Evolutionary conservation across 2,329 filamentous ascomycete genomes (phyloP).

Genomic region (Fusarium caatingaense): DNA sequence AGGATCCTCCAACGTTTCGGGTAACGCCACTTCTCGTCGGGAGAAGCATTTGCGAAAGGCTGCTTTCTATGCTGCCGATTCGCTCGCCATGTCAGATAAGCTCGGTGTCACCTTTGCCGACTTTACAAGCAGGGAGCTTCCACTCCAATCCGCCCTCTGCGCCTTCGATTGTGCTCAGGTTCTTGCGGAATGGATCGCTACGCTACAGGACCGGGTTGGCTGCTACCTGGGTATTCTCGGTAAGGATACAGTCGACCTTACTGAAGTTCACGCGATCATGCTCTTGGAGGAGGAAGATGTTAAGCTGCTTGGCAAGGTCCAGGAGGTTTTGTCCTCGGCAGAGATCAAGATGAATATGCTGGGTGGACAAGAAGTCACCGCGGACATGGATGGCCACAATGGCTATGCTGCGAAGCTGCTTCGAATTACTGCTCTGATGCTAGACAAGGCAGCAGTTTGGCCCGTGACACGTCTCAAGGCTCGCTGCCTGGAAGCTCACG

Average conservation of each 20-base stretch:
- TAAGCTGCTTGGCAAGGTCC: conserved; percentile 84
- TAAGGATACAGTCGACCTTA: conserved; percentile 81
- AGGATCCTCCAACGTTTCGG: conserved; percentile 46
- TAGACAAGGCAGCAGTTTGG: conserved; percentile 92
- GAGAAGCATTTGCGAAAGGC: conserved; percentile 92
- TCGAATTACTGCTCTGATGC: conserved; percentile 84
- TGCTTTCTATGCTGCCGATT: conserved; percentile 95
- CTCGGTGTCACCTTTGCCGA: conserved; percentile 88
- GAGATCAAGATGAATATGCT: conserved; percentile 81
- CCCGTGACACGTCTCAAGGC: conserved; percentile 72
- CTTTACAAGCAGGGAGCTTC: conserved; percentile 83
- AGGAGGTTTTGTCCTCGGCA: conserved; percentile 79
- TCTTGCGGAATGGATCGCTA: conserved; percentile 92
- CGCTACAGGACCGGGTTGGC: conserved; percentile 93
- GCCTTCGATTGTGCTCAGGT: conserved; percentile 95
- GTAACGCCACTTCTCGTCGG: conserved; percentile 71
- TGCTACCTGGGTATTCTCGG: conserved; percentile 88
- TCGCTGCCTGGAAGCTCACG: conserved; percentile 66
- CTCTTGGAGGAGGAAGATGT: conserved; percentile 91
- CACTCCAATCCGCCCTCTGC: conserved; percentile 91
- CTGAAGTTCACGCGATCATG: conserved; percentile 87
- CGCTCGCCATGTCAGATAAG: conserved; percentile 87
- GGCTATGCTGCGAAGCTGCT: conserved; percentile 89
- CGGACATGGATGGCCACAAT: conserved; percentile 69
- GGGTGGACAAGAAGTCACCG: conserved; percentile 63